A percentile compares a stretch with the other conserved stretches of the same genome.
phyloP scores from a whole-genome alignment of 257 asterid genomes.

The Leptodermis oblonga region DNA sequence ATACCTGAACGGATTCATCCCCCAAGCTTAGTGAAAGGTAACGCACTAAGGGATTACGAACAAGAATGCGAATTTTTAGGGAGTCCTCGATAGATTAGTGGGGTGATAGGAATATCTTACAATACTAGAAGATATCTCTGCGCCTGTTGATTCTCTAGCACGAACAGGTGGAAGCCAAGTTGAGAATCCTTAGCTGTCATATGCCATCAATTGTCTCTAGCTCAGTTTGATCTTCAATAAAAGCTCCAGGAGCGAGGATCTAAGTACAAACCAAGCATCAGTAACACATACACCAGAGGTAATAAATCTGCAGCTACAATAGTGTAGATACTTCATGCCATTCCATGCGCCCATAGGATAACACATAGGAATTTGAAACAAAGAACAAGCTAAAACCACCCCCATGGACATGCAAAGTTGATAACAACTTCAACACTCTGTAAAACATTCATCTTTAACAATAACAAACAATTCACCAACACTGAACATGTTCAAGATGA shows the following conservation, averaged over 20 bases:
- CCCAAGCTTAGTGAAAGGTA: conserved; percentile 96
- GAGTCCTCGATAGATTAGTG: conserved; percentile 41
- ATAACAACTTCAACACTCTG: not conserved
- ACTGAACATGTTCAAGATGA: not conserved
- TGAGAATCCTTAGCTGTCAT: conserved; percentile 62
- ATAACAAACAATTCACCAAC: not conserved
- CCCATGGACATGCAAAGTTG: too few species aligned
- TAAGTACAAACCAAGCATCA: not conserved
- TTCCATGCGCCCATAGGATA: not conserved
- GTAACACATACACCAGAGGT: not conserved
- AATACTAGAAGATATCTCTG: conserved; percentile 78
- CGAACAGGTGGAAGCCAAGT: conserved; percentile 85
- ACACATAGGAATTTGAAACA: too few species aligned
- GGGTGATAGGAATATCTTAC: conserved; percentile 74
- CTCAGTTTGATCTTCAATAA: not conserved
- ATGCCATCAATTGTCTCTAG: too few species aligned
- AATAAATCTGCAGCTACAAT: not conserved
- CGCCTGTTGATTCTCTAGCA: conserved; percentile 74
- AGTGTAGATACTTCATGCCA: not conserved
- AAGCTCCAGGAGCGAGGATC: too few species aligned
- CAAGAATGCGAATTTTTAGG: conserved; percentile 90
- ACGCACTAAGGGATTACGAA: conserved; percentile 92
- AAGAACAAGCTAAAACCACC: too few species aligned
- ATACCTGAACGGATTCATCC: conserved; percentile 95
- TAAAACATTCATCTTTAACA: not conserved